Evolutionary conservation across 805 yeast genomes (phyloP), one percentile per base, ranked within the genome.

Genomic region (Priceomyces medius): DNA sequence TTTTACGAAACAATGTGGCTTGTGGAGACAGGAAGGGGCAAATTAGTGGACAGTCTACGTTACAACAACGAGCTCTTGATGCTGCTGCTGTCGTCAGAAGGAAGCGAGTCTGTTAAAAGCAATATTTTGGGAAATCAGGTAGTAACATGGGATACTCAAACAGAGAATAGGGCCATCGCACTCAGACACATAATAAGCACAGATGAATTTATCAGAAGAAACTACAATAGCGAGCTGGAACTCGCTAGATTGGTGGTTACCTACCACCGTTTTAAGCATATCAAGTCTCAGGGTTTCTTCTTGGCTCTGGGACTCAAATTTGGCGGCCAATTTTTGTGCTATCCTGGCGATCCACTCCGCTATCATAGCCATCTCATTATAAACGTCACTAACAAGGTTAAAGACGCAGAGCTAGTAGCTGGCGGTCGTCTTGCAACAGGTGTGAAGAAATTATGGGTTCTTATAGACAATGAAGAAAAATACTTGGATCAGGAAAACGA

Each of bases 341-440:
- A 91, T 49, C 98, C 97, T 0, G 98, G 97, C 1, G 99, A 91
- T 58, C 96, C 98, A 6, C 66, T 91, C 40, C 63, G 93, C 35
- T 93, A 80, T 55, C 99, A 91, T 63, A 85, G 97, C 2, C 97
- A 91, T 60, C 71, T 81, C 48, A 82, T 87, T 4, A 85, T 87
- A 2, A 76, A 77, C 36, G 47, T 42, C 16, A 70, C 81, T 0
- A 67, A 70, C 14, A 64, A 60, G 27, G 66, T 75, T 48, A 73
- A 75, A 26, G 54, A 88, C 29, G 54, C 76, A 31, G 79, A 79
- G 31, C 58, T 90, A 12, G 80, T 88, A 0, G 82, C 83, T 27
- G 88, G 95, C n/a, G 97, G 98, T 0, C 71, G 99, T 49, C 63
- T 91, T 37, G 96, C 96, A 1, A 89, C 97, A 0, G 84, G 90